phyloP scores from a whole-genome alignment of 805 yeast species.

The Candida ovalis region DNA sequence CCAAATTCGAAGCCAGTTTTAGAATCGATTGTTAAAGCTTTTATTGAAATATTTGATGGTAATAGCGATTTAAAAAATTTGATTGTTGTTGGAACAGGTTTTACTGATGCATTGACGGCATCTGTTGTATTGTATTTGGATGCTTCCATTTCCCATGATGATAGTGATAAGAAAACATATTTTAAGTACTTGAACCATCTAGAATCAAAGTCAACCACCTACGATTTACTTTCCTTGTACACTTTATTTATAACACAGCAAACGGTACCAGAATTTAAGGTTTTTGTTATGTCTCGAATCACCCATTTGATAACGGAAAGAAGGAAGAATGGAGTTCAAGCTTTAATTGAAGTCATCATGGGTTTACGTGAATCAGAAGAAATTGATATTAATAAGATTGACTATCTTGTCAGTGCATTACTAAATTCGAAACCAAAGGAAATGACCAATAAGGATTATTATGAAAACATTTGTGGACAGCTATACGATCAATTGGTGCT shows the following conservation, averaged over 20 bases:
- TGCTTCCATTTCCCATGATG: conserved; percentile 20
- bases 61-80: conserved; percentile 50
- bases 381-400: conserved; percentile 60
- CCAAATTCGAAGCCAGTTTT: conserved; percentile 18
- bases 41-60: conserved; percentile 33
- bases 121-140: conserved; percentile 40
- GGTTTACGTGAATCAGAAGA: conserved; percentile 75
- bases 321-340: conserved; percentile 53
- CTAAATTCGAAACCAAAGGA: conserved; percentile 55
- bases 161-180: conserved; percentile 2
- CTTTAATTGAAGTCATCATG: conserved; percentile 70
- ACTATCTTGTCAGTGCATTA: conserved; percentile 62
- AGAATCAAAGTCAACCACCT: conserved; percentile 57
- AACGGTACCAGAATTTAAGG: conserved; percentile 42
- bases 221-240: conserved; percentile 57
- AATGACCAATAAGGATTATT: conserved; percentile 47
- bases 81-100: conserved; percentile 62
- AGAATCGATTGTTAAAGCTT: conserved; percentile 24
- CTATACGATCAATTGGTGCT: conserved; percentile 52
- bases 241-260: conserved; percentile 53
- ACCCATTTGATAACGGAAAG: conserved; percentile 54
- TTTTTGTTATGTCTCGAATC: conserved; percentile 45
- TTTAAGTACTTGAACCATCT: conserved; percentile 22
- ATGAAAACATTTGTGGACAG: conserved; percentile 58
- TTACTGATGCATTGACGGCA: conserved; percentile 53